A percentile compares a stretch with the other conserved stretches of the same genome.
These are phyloP conservation scores for Trypanosoma conorhini DNA, from an alignment of 208 protist genomes.

Conservation along the genomic window DNA sequence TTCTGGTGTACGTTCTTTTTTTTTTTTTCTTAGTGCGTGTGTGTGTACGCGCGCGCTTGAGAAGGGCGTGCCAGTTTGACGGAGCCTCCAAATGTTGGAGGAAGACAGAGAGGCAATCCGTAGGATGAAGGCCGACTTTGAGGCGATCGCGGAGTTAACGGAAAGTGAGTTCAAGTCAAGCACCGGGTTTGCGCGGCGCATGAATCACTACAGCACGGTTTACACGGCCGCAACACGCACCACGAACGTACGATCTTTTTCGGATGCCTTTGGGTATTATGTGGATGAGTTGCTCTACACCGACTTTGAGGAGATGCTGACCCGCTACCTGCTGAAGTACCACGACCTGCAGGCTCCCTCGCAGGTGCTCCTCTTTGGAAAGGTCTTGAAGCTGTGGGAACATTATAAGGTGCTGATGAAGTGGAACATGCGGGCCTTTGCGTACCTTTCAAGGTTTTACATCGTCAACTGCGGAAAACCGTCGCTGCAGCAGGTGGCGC, in stretches of 20 bases:
- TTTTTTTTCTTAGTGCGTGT: background rate
- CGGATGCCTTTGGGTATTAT: conserved; percentile 50
- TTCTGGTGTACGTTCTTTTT: background rate
- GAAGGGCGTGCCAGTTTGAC: background rate
- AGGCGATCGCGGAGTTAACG: conserved; percentile 61
- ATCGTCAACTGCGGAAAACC: conserved; percentile 85
- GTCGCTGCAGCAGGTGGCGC: conserved; percentile 70
- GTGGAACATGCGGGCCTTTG: conserved; percentile 83
- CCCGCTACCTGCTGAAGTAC: conserved; percentile 73
- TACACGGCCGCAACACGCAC: conserved; percentile 81
- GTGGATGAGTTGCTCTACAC: conserved; percentile 83
- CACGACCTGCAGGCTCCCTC: conserved; percentile 45
- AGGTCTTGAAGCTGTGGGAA: conserved; percentile 67
- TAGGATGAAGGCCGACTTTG: conserved; percentile 87
- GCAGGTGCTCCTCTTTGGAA: conserved; percentile 62
- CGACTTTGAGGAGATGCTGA: conserved; percentile 92
- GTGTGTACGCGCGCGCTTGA: too few relatives aligned
- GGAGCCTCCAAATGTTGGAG: conserved; percentile 53
- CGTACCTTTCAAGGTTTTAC: conserved; percentile 86
- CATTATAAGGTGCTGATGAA: conserved; percentile 87
- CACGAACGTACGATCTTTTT: conserved; percentile 44
- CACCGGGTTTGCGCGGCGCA: conserved; percentile 54
- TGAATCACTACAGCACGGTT: conserved; percentile 88
- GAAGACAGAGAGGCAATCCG: conserved; percentile 81
- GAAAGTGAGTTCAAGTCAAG: conserved; percentile 70